A percentile compares a stretch with the other conserved stretches of the same genome.
phyloP scores from a whole-genome alignment of 1,284 basidiomycete genomes.

The Trametes sp. region DNA sequence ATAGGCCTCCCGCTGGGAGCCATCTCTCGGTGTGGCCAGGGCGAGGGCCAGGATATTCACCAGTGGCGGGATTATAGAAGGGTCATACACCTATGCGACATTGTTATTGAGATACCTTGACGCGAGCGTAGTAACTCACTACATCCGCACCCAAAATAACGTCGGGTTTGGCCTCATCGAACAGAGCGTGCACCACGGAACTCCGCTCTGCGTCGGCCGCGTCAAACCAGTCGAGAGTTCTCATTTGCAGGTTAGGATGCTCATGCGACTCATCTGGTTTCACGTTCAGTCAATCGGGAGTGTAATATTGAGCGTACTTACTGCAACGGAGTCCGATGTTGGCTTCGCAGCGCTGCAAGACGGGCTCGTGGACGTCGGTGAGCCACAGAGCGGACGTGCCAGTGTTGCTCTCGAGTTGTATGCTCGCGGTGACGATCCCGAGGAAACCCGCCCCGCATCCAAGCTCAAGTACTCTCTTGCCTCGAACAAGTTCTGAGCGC shows the following conservation, averaged over 20 bases:
- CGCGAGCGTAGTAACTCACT: constrained; percentile 45
- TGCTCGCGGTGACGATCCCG: constrained; percentile 63
- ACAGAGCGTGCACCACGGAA: constrained; percentile 38
- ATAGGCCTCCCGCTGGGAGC: constrained; percentile 45
- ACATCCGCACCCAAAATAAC: constrained; percentile 77
- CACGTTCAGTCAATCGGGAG: background rate
- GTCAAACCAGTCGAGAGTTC: constrained; percentile 69
- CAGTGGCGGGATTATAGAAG: constrained; percentile 64
- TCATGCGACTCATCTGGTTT: constrained; percentile 57
- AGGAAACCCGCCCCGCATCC: constrained; percentile 79
- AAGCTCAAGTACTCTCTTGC: constrained; percentile 67
- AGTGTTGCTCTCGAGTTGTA: constrained; percentile 36
- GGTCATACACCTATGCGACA: constrained; percentile 69
- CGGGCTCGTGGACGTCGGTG: constrained; percentile 71
- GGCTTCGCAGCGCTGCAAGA: constrained; percentile 63
- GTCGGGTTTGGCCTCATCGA: constrained; percentile 56
- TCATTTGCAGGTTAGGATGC: constrained; percentile 53
- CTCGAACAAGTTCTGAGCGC: constrained; percentile 54
- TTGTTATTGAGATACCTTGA: background rate
- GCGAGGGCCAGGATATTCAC: constrained; percentile 58
- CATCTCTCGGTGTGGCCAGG: constrained; percentile 40
- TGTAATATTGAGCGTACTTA: constrained; percentile 45
- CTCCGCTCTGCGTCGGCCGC: constrained; percentile 48
- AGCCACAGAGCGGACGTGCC: constrained; percentile 51
- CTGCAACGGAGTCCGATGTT: constrained; percentile 72